These are phyloP conservation scores for Dendrobium officinale DNA, from an alignment of 106 monocot species.

Conservation along the genomic window DNA sequence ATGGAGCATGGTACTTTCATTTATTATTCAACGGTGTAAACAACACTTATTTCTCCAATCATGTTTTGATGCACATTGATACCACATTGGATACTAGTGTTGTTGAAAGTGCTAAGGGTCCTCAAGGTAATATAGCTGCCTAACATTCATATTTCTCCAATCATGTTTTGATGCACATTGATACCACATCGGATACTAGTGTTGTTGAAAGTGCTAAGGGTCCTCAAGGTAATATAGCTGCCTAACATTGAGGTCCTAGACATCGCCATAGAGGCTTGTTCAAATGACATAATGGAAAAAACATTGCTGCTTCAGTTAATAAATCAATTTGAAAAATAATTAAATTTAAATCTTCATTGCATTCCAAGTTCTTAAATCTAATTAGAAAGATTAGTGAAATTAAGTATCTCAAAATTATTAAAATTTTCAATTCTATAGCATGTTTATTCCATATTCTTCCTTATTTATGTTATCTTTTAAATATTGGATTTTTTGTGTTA, in stretches of 20 bases:
- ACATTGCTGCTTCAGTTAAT: background rate
- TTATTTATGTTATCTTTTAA: background rate
- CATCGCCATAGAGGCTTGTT: background rate
- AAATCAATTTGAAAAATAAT: background rate
- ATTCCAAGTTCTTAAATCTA: background rate
- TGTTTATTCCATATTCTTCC: background rate
- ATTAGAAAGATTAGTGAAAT: background rate
- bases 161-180: background rate
- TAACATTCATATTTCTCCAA: background rate
- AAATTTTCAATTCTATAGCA: background rate
- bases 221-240: background rate
- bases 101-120: background rate
- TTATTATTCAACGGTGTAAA: background rate
- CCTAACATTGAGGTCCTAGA: background rate
- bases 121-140: background rate
- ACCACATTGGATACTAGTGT: background rate
- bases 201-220: background rate
- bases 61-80: background rate
- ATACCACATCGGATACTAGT: background rate
- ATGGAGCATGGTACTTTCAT: background rate
- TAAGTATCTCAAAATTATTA: background rate
- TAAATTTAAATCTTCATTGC: background rate
- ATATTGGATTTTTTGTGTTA: background rate
- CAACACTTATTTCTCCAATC: background rate
- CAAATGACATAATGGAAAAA: background rate